Base-by-base conservation (phyloP, 1,284 basidiomycete species). In the Ustilago crameri region DNA sequence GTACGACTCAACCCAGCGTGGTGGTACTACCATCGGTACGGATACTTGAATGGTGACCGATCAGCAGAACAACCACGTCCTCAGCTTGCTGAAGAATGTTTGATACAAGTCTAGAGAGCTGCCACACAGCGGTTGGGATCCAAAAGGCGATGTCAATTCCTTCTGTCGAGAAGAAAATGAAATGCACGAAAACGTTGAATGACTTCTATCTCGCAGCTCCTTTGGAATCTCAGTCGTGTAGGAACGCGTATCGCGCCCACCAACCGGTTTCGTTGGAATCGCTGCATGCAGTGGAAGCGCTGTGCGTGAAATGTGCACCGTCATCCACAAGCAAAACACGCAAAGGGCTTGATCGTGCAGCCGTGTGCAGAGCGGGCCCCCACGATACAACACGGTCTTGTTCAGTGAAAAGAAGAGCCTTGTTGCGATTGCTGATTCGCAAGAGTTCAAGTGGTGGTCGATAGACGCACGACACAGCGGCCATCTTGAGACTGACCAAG, bases 81-180 rank as follows among this genome's bases (percentile, higher is more conserved):
- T n/a, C n/a, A n/a, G n/a, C n/a, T n/a, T n/a, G n/a, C n/a, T n/a
- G n/a, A n/a, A n/a, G n/a, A n/a, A n/a, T n/a, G n/a, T n/a, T n/a
- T n/a, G n/a, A n/a, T n/a, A n/a, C n/a, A n/a, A n/a, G n/a, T n/a
- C n/a, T n/a, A n/a, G n/a, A n/a, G n/a, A n/a, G n/a, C n/a, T n/a
- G n/a, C n/a, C n/a, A n/a, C n/a, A n/a, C n/a, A n/a, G n/a, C n/a
- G n/a, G n/a, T 14, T 37, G 14, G 14, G 35, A 37, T 37, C 9
- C 32, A 34, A 15, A 8, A 5, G 35, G 5, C n/a, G 17, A 14
- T 37, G 9, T 14, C 8, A 42, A 42, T 42, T 42, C 40, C 40
- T 42, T 42, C 40, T 42, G 40, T 42, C 9, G 40, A 42, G 40
- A 42, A 42, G 40, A 23, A 42, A 22, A 20, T n/a, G 40, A 42